These are phyloP conservation scores for Cryptosporidium sp. DNA, from an alignment of 169 alveolate genomes.

Conservation along the genomic window DNA sequence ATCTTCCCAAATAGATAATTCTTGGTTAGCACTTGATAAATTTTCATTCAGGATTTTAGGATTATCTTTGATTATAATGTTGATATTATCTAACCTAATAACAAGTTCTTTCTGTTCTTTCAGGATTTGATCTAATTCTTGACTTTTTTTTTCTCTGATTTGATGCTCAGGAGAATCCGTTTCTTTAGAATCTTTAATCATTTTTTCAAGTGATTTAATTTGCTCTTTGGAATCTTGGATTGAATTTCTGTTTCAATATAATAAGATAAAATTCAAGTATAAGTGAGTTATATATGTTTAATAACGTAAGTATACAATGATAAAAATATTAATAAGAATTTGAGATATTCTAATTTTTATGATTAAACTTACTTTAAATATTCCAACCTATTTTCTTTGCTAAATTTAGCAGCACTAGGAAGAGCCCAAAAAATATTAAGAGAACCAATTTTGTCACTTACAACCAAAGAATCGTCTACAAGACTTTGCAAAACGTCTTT, in stretches of 20 bases:
- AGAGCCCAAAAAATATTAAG: conserved; percentile 89
- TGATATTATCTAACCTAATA: conserved; percentile 20
- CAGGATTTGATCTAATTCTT: conserved; percentile 46
- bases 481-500: conserved; percentile 87
- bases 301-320: too few relatives aligned
- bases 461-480: conserved; percentile 86
- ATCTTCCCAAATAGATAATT: conserved; percentile 72
- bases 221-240: conserved; percentile 46
- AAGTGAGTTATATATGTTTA: too few relatives aligned
- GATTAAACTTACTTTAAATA: conserved; percentile 30
- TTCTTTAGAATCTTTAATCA: conserved; percentile 49
- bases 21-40: background rate
- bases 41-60: conserved; percentile 54
- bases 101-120: conserved; percentile 14
- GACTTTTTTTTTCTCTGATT: conserved; percentile 15
- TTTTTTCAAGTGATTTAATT: conserved; percentile 44
- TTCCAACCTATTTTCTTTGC: conserved; percentile 60
- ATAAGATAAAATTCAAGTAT: background rate
- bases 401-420: conserved; percentile 81
- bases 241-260: conserved; percentile 21
- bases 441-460: conserved; percentile 88
- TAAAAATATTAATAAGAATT: background rate
- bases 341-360: background rate
- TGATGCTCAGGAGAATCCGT: conserved; percentile 42
- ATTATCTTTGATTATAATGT: conserved; percentile 40